Evolutionary conservation across 495 filamentous ascomycete genomes (phyloP), one percentile per base, ranked within the genome.

Genomic region (Tuber indicum): DNA sequence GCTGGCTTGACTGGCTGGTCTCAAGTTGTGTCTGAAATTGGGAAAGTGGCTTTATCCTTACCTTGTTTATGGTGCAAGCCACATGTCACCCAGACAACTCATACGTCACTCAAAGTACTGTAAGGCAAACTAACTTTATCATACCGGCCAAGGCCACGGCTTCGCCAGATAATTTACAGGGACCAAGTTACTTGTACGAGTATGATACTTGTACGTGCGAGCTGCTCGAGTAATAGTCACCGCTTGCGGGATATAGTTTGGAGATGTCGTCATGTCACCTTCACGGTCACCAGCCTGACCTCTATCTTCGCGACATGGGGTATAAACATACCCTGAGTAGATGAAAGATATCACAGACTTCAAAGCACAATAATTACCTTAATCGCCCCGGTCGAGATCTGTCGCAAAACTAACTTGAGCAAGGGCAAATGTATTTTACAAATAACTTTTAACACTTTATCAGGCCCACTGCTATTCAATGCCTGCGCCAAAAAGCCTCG

Each of bases 11-110:
- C 73, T 52, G 39, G 74, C 42, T 74, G 21, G 41, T 43, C 17
- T 36, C n/a, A 16, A 69, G 39, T 73, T 58, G 26, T 36, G 58
- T 36, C n/a, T n/a, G 26, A 66, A 7, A 66, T 17, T 36, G 12
- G 58, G 32, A 66, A 66, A 36, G 58, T 62, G 58, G 58, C 58
- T 66, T 66, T 36, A 36, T 5, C 58, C 26, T 66, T 77, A 39
- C 36, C 72, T 21, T 74, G 72, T 74, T 70, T 45, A 72, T 77
- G 17, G 75, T 52, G 45, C 75, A 77, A 75, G 75, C 75, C 75
- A 77, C 69, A 70, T 77, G n/a, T 32, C n/a, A 62, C 58, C 74
- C 23, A 43, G 70, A 76, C 72, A 44, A 46, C 36, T 32, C 72
- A 74, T 74, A 77, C 75, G 75, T 77, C 75, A 77, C 75, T 26